These are phyloP conservation scores for Tolypocladium sp. DNA, from an alignment of 2,329 filamentous ascomycete genomes.

Conservation along the genomic window DNA sequence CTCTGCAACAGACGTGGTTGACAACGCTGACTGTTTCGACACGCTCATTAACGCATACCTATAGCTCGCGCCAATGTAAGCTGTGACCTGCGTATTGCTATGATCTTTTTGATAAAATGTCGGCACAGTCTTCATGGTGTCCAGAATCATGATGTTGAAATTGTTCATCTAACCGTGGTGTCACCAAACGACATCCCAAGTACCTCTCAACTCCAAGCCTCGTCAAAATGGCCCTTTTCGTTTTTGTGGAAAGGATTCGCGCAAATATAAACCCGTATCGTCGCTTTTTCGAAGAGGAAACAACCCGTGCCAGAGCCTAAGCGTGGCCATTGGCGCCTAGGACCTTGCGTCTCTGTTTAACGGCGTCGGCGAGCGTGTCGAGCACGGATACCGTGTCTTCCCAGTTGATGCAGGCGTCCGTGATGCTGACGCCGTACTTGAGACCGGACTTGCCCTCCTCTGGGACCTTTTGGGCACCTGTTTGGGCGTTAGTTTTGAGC, in stretches of 20 bases:
- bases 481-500: neutral
- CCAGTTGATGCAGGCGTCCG: slow-evolving; percentile 95
- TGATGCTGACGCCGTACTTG: slow-evolving; percentile 93
- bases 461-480: slow-evolving; percentile 84
- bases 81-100: neutral
- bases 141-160: neutral
- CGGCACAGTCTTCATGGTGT: neutral
- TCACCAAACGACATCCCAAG: neutral
- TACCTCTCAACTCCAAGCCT: neutral
- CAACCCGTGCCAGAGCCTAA: neutral
- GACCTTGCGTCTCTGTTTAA: slow-evolving; percentile 29
- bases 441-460: slow-evolving; percentile 75
- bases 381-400: slow-evolving; percentile 77
- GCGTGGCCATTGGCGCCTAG: slow-evolving; percentile 11
- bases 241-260: neutral
- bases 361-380: slow-evolving; percentile 67
- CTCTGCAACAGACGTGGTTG: neutral
- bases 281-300: neutral
- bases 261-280: neutral
- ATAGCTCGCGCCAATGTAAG: neutral
- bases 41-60: too few relatives aligned
- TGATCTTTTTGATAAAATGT: too few relatives aligned
- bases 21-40: neutral
- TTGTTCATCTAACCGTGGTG: neutral
- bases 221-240: neutral